Evolutionary conservation across 2,329 filamentous ascomycete species (phyloP).

Genomic region (Colletotrichum melonis): DNA sequence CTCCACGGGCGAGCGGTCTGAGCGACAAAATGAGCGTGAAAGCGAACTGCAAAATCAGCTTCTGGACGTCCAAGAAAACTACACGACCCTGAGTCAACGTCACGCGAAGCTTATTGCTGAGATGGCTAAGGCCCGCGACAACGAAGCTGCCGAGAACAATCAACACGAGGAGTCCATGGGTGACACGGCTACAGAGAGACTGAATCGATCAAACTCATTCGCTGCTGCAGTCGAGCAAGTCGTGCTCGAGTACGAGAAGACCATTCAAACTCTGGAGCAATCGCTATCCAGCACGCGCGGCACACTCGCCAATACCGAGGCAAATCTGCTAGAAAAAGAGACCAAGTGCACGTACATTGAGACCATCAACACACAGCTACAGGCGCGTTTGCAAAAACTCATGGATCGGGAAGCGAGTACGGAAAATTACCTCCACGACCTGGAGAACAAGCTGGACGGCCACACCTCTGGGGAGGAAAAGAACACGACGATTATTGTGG

Average conservation of each 20-base stretch:
- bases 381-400: conserved; percentile 90
- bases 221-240: conserved; percentile 96
- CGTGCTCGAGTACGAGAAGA: conserved; percentile 98
- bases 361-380: conserved; percentile 90
- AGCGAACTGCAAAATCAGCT: conserved; percentile 93
- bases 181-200: conserved; percentile 84
- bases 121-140: conserved; percentile 86
- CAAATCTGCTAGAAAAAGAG: conserved; percentile 89
- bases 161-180: conserved; percentile 72
- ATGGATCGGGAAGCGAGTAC: conserved; percentile 92
- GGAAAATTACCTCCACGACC: conserved; percentile 90
- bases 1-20: conserved; percentile 73
- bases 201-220: conserved; percentile 96
- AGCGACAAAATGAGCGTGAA: conserved; percentile 86
- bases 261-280: conserved; percentile 91
- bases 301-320: conserved; percentile 86
- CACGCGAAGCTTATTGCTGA: conserved; percentile 97
- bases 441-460: conserved; percentile 90
- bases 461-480: conserved; percentile 94
- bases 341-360: conserved; percentile 94
- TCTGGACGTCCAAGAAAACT: conserved; percentile 93
- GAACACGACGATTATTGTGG: conserved; percentile 84
- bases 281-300: conserved; percentile 90
- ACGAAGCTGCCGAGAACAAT: conserved; percentile 70
- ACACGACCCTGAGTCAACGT: conserved; percentile 88